Conservation (phyloP, 306 rosid genomes). For the Quercus mongolica region DNA sequence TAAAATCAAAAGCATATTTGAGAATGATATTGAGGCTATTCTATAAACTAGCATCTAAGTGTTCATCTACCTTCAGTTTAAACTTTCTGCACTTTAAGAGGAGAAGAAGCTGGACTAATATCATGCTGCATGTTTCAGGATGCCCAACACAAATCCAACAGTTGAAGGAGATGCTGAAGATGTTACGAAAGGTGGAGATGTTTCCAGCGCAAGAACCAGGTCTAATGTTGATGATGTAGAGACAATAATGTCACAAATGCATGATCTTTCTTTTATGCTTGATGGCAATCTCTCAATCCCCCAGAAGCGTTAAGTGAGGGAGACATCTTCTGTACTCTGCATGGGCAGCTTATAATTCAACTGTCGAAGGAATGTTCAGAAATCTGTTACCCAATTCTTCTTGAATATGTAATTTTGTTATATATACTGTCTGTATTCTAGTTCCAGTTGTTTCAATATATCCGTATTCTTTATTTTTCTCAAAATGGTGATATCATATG, state of each 20-base stretch:
- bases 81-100: conserved; percentile 6
- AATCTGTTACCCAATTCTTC: background rate
- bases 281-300: conserved; percentile 66
- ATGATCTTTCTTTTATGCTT: conserved; percentile 89
- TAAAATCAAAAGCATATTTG: background rate
- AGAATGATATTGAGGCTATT: background rate
- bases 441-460: background rate
- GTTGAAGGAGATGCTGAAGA: conserved; percentile 25
- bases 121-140: conserved; percentile 43
- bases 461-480: background rate
- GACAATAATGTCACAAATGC: conserved; percentile 72
- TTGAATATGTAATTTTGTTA: background rate
- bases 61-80: conserved; percentile 8
- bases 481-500: background rate
- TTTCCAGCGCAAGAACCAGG: conserved; percentile 30
- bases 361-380: background rate
- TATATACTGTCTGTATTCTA: background rate
- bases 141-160: conserved; percentile 29
- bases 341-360: background rate
- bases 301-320: conserved; percentile 35
- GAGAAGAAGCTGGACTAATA: background rate
- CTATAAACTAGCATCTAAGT: conserved; percentile 8
- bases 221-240: conserved; percentile 50
- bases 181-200: conserved; percentile 10
- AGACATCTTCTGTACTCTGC: background rate